Evolutionary conservation across 73 alveolate genomes (phyloP), one percentile per base, ranked within the genome.

Genomic region (Paramecium caudatum): DNA sequence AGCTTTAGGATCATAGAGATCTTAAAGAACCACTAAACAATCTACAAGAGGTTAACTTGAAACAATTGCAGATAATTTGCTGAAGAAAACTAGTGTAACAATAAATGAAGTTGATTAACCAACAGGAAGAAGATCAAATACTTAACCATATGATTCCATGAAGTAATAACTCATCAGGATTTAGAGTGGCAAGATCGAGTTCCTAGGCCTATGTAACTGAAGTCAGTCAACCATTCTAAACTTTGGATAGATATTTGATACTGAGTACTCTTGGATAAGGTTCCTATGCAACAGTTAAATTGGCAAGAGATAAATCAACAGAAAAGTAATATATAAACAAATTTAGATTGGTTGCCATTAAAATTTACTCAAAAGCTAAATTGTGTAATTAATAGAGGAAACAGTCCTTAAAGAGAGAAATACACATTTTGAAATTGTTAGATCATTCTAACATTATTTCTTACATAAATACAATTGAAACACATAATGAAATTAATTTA

Each of bases 211-310:
- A 21, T 9, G 46, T 39, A 16, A 21, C 12, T 15, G 45, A 21
- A 27, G 3, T 55, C 4, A 21, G 30, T 23, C 2, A 55, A 55
- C 3, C 23, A 55, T 1, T 23, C 30, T 55, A 37, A 27, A 55
- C 8, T 74, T 12, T 74, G 12, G 88, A 74, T 74, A 16, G 88
- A 74, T 74, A 41, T 43, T 23, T 39, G 19, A 43, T 74, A 21
- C 10, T 45, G 43, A 37, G 47, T 10, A 37, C 4, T 19, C 45
- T 95, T 5, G 98, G 98, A 0, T 45, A 94, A 69, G 99, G 98
- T 36, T 97, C 99, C 7, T 96, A 96, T 91, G 99, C 99, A 16
- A 90, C 94, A 1, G 99, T 96, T 6, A 95, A 95, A 84, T 83
- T 86, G 12, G 98, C 93, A 1, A 91, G 91, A 47, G 94, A 96